phyloP scores from a whole-genome alignment of 768 basidiomycete species.

The Naematelia encephala region DNA sequence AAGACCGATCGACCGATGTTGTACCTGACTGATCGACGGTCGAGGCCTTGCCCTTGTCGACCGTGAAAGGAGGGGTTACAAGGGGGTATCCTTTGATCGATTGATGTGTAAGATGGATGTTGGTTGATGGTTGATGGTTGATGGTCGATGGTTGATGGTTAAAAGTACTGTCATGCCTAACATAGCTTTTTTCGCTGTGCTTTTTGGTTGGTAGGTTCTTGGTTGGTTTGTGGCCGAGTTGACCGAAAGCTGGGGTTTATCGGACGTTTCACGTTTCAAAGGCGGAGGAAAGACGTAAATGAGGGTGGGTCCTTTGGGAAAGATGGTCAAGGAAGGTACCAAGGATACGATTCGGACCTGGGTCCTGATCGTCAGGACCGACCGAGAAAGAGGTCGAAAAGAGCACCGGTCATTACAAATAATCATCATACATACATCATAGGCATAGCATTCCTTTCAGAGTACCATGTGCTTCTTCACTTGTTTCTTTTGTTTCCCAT shows the following conservation, averaged over 20 bases:
- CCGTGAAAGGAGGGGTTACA: too few species aligned
- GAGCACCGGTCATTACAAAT: not conserved
- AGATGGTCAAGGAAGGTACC: not conserved
- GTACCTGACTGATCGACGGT: not conserved
- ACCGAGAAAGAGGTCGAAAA: too few species aligned
- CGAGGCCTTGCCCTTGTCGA: not conserved
- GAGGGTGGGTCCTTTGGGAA: not conserved
- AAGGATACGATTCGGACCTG: not conserved
- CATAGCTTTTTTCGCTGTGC: too few species aligned
- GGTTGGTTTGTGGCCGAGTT: not conserved
- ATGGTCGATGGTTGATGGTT: constrained; percentile 4
- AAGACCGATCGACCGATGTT: not conserved
- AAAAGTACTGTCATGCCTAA: too few species aligned
- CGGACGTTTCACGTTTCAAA: not conserved
- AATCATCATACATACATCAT: not conserved
- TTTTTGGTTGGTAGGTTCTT: too few species aligned
- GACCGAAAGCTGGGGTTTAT: not conserved
- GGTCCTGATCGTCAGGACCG: not conserved
- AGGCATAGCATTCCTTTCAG: not conserved
- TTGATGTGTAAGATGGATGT: too few species aligned
- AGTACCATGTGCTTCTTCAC: too few species aligned
- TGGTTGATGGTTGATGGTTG: constrained; percentile 4
- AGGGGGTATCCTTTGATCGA: too few species aligned
- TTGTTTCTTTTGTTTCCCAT: too few species aligned
- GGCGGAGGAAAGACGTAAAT: too few species aligned